These are phyloP conservation scores for Paracoccidioides lutzii DNA, from an alignment of 2,329 filamentous ascomycete genomes.

Conservation along the genomic window DNA sequence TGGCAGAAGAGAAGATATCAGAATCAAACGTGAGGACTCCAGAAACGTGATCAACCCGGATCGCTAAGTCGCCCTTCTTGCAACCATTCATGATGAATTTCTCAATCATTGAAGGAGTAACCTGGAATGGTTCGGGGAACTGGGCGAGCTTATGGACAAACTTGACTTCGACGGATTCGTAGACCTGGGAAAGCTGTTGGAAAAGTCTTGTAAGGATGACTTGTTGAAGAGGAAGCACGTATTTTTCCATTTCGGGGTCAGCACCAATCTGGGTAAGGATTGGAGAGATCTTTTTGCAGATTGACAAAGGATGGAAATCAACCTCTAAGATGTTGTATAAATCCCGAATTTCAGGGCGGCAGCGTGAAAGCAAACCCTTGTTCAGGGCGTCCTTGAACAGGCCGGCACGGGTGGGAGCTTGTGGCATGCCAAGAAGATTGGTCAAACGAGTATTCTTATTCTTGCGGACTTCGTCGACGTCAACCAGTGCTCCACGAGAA, in stretches of 20 bases:
- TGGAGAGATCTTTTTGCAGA: slow-evolving; percentile 97
- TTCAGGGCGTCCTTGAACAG: slow-evolving; percentile 93
- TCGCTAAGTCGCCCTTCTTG: slow-evolving; percentile 97
- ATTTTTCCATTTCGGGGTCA: slow-evolving; percentile 94
- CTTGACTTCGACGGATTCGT: slow-evolving; percentile 88
- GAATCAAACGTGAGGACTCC: slow-evolving; percentile 94
- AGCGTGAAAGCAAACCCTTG: slow-evolving; percentile 87
- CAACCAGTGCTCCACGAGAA: slow-evolving; percentile 87
- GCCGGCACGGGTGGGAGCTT: slow-evolving; percentile 73
- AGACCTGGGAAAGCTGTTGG: slow-evolving; percentile 94
- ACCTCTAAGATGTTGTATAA: slow-evolving; percentile 98
- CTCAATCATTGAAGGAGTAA: slow-evolving; percentile 80
- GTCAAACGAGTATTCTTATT: slow-evolving; percentile 98
- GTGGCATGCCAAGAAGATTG: slow-evolving; percentile 85
- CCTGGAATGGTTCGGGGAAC: slow-evolving; percentile 94
- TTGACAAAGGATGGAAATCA: slow-evolving; percentile 96
- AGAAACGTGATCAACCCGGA: slow-evolving; percentile 90
- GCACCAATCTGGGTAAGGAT: slow-evolving; percentile 87
- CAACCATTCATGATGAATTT: slow-evolving; percentile 99
- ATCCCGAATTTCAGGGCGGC: slow-evolving; percentile 85
- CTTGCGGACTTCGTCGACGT: slow-evolving; percentile 93
- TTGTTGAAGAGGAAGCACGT: slow-evolving; percentile 89
- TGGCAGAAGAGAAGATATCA: slow-evolving; percentile 94
- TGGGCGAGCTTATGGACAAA: slow-evolving; percentile 89
- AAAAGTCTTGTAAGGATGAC: slow-evolving; percentile 96